Conservation (phyloP, 108 stramenopile genomes). For the Fistulifera pelliculosa region DNA sequence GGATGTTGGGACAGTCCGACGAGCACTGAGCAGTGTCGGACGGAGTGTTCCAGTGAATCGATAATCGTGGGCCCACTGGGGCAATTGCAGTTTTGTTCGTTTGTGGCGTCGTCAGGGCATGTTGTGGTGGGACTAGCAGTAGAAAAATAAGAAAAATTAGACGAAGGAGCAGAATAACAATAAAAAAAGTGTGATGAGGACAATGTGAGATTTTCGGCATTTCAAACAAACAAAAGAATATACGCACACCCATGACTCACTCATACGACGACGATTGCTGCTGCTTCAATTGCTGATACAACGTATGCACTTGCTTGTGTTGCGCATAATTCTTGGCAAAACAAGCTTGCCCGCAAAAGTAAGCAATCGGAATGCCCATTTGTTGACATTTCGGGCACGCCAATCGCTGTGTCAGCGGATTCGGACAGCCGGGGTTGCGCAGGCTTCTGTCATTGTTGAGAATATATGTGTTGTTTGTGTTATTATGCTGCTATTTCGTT, state of each 20-base stretch:
- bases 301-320: slow-evolving; percentile 72
- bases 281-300: slow-evolving; percentile 55
- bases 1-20: slow-evolving; percentile 42
- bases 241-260: not conserved
- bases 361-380: slow-evolving; percentile 58
- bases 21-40: slow-evolving; percentile 58
- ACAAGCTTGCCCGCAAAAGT: slow-evolving; percentile 82
- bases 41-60: slow-evolving; percentile 62
- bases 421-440: slow-evolving; percentile 70
- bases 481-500: no score
- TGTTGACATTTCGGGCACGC: slow-evolving; percentile 88
- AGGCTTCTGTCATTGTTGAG: slow-evolving; percentile 9
- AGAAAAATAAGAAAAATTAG: no score
- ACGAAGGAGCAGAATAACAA: no score
- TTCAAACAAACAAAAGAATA: not conserved
- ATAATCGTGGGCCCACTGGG: slow-evolving; percentile 58
- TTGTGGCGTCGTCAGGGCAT: slow-evolving; percentile 44
- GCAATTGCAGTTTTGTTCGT: slow-evolving; percentile 35
- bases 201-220: slow-evolving; percentile 3
- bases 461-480: no score
- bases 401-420: slow-evolving; percentile 43
- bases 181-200: slow-evolving; percentile 1
- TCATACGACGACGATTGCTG: not conserved
- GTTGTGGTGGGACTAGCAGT: slow-evolving; percentile 45
- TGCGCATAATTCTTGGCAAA: slow-evolving; percentile 73